Evolutionary conservation across 192 early-diverging fungal genomes (phyloP).

Genomic region (Linnemannia hyalina): DNA sequence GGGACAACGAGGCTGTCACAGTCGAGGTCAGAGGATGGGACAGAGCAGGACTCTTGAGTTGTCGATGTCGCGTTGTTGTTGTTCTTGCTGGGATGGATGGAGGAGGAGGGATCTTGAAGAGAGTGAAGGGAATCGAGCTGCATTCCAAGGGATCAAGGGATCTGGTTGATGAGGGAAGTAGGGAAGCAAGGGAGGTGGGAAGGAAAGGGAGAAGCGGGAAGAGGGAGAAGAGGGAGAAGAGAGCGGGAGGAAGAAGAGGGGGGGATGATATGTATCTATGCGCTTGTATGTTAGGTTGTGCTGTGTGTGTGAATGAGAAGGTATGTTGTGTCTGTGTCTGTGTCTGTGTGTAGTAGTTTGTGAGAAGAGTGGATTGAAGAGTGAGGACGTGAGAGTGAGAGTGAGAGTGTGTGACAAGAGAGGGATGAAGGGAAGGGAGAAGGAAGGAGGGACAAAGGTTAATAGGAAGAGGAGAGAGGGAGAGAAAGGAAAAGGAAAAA

Average conservation of each 20-base stretch:
- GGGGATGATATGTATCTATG: too few relatives aligned
- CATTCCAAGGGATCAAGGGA: conserved; percentile 19
- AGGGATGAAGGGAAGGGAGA: neutral
- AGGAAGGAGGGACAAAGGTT: neutral
- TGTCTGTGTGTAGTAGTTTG: neutral
- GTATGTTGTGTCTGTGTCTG: neutral
- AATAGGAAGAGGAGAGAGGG: neutral
- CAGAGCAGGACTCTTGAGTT: neutral
- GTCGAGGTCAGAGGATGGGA: neutral
- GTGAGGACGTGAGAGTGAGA: neutral
- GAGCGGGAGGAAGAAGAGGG: neutral
- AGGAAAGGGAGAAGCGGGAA: neutral
- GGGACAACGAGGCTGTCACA: conserved; percentile 15
- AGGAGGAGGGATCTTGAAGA: conserved; percentile 12
- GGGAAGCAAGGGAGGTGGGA: neutral
- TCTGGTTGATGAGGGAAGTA: neutral
- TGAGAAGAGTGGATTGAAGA: neutral
- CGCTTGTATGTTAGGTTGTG: too few relatives aligned
- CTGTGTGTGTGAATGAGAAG: neutral
- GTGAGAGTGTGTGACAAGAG: neutral
- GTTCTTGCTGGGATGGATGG: neutral
- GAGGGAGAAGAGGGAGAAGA: neutral
- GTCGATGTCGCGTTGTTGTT: neutral
- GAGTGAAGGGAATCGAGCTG: conserved; percentile 35
- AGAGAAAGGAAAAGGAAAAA: neutral